Conservation (phyloP, 257 asterid genomes). For the Fraxinus quadrangulata region DNA sequence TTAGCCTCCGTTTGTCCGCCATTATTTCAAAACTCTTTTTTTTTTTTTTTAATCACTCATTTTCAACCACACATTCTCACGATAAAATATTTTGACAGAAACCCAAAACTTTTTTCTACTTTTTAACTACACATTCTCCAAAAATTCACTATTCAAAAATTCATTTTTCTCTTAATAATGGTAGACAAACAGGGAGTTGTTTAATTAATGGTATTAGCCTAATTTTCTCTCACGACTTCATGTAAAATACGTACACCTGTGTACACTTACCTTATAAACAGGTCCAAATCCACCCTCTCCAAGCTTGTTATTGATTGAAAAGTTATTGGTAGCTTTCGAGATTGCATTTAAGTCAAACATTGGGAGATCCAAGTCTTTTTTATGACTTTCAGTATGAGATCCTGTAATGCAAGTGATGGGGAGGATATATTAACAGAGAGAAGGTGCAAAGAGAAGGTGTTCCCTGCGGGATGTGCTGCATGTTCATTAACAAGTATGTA, state of each 20-base stretch:
- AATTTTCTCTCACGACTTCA: neutral
- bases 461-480: neutral
- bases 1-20: too few relatives aligned
- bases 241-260: neutral
- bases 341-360: neutral
- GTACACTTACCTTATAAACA: slow-evolving; percentile 31
- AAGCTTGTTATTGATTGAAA: slow-evolving; percentile 22
- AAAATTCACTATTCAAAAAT: too few relatives aligned
- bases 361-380: slow-evolving; percentile 19
- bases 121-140: too few relatives aligned
- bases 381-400: neutral
- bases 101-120: too few relatives aligned
- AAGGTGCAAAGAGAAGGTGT: neutral
- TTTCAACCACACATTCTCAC: too few relatives aligned
- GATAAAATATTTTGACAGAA: too few relatives aligned
- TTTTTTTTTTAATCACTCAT: too few relatives aligned
- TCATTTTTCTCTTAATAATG: too few relatives aligned
- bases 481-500: neutral
- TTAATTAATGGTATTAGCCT: neutral
- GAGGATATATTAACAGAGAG: neutral
- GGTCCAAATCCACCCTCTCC: slow-evolving; percentile 45
- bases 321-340: slow-evolving; percentile 28
- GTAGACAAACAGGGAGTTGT: neutral
- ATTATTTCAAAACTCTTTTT: too few relatives aligned
- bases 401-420: neutral